phyloP scores from a whole-genome alignment of 2,329 filamentous ascomycete species.

The Botrytis hyacinthi region DNA sequence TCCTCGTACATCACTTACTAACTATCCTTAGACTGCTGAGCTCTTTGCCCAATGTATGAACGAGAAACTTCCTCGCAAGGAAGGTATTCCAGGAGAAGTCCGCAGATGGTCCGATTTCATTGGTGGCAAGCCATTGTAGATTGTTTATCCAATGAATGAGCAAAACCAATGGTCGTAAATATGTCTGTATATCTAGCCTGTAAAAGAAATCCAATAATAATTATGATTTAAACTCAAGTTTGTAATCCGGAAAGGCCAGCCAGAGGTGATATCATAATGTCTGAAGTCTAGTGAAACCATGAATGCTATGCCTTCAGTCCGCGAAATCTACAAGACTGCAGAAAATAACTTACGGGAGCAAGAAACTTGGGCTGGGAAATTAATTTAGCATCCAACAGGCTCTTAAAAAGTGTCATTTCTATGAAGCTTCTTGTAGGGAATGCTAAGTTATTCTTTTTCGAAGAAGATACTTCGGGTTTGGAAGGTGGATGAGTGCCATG shows the following conservation, averaged over 20 bases:
- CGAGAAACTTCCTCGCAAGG: slow-evolving; percentile 85
- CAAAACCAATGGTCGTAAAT: not conserved
- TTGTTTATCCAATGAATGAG: not conserved
- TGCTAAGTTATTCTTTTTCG: too few species aligned
- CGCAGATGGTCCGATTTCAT: slow-evolving; percentile 95
- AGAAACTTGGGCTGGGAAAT: not conserved
- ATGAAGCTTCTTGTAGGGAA: not conserved
- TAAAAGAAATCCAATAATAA: not conserved
- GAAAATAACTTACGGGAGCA: not conserved
- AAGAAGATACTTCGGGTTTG: not conserved
- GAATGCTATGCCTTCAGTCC: not conserved
- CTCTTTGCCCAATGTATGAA: slow-evolving; percentile 97
- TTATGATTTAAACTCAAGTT: not conserved
- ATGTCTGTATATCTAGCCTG: not conserved
- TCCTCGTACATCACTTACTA: not conserved
- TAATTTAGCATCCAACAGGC: not conserved
- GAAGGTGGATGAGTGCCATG: not conserved
- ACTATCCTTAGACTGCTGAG: slow-evolving; percentile 70
- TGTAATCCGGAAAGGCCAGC: not conserved
- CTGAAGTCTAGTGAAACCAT: not conserved
- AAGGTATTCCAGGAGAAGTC: slow-evolving; percentile 89
- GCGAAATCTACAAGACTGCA: not conserved
- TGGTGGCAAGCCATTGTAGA: slow-evolving; percentile 74
- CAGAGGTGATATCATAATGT: not conserved
- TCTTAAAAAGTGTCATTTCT: not conserved